Base-by-base conservation (phyloP, 2,329 filamentous ascomycete genomes). In the Aureobasidium melanogenum region DNA sequence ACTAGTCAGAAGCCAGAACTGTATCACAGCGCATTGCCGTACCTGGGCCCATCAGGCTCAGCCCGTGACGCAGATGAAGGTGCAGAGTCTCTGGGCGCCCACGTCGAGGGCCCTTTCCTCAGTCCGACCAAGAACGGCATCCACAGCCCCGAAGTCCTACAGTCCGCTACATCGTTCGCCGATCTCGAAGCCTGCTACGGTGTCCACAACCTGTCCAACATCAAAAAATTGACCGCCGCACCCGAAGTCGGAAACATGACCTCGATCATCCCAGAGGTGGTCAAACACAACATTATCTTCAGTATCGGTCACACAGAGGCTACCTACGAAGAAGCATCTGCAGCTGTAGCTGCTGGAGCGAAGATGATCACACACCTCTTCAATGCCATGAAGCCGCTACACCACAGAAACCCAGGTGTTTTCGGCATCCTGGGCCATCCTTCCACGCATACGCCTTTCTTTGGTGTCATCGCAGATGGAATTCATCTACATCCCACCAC, bases 291-390 rank as follows among this genome's bases (percentile, higher is more conserved):
- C 63, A 91, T 96, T 68, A 79, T 88, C 66, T 90, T 85, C 73
- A 88, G 89, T 1, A 88, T 95, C 65, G 91, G 91, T 8, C 91
- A 96, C 75, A 91, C 90, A 0, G 89, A 95, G 72, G 88, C 91
- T 15, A 90, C 88, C 0, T 96, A 93, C 71, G 89, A 95, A 73
- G 82, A 93, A 70, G 90, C 89, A 1, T 84, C 87, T 4, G 75
- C 78, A 5, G 88, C 89, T 22, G 82, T 94, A 3, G 79, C 77
- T n/a, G 81, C 85, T 7, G 91, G 91, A 56, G 89, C 89, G 1
- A 88, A 83, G 52, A 96, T 95, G 89, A 88, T 96, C 66, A 96
- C 91, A 0, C 91, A 96, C 70, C 80, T 96, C 1, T 96, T 96
- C 83, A 96, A 96, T 72, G 91, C 91, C 28, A 96, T 96, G 91